These are phyloP conservation scores for Microbotryum scabiosae DNA, from an alignment of 1,284 basidiomycete species.

Conservation along the genomic window DNA sequence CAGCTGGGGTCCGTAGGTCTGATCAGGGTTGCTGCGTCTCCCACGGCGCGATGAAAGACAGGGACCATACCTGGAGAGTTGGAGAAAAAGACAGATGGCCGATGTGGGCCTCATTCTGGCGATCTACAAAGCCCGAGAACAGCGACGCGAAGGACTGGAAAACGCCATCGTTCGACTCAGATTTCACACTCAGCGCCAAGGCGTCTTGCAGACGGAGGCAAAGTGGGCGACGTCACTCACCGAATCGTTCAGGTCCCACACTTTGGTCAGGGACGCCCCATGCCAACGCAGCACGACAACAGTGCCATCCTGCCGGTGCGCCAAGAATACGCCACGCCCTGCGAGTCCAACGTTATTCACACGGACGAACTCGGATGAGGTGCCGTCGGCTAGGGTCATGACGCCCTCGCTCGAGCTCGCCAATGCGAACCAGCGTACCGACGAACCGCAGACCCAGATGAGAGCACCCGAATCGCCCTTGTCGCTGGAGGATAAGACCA, in stretches of 20 bases:
- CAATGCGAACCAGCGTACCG: neutral
- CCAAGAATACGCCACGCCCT: slow-evolving; percentile 40
- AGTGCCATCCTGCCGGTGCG: slow-evolving; percentile 49
- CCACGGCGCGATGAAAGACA: slow-evolving; percentile 15
- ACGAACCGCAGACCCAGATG: neutral
- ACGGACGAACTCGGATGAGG: neutral
- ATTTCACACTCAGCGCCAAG: neutral
- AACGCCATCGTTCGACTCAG: neutral
- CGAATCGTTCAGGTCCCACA: slow-evolving; percentile 55
- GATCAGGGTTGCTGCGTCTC: neutral
- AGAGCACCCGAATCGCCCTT: neutral
- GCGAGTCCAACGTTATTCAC: slow-evolving; percentile 37
- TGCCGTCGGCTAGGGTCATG: neutral
- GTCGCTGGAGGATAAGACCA: neutral
- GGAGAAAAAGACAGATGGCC: slow-evolving; percentile 67
- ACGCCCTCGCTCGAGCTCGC: neutral
- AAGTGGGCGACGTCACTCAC: slow-evolving; percentile 41
- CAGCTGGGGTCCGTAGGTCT: slow-evolving; percentile 30
- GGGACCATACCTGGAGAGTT: slow-evolving; percentile 47
- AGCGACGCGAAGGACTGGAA: slow-evolving; percentile 35
- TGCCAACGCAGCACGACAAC: slow-evolving; percentile 49
- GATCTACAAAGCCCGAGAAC: slow-evolving; percentile 51
- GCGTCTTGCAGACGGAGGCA: neutral
- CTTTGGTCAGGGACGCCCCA: slow-evolving; percentile 43
- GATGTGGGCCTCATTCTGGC: slow-evolving; percentile 53